Evolutionary conservation across 2,329 filamentous ascomycete species (phyloP).

Genomic region (Aaosphaeria pasadenensis): DNA sequence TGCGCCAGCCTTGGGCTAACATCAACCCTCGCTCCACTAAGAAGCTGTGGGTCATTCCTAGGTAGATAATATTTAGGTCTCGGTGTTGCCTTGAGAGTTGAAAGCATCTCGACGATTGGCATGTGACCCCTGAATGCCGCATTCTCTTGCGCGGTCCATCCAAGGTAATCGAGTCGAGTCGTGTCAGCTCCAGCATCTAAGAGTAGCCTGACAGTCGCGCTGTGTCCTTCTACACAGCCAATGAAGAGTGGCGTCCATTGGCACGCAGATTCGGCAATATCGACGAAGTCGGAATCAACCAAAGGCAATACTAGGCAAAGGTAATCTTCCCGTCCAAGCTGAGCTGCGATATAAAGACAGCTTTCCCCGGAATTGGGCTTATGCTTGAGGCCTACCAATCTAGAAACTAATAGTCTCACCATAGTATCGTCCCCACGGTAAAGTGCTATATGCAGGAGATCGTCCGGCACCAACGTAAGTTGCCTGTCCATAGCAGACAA

Average conservation of each 20-base stretch:
- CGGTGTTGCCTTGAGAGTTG: constrained; percentile 1
- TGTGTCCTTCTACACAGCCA: constrained; percentile 26
- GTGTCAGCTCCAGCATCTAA: constrained; percentile 22
- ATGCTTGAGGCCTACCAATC: background rate
- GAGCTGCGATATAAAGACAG: constrained; percentile 3
- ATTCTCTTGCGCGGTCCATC: constrained; percentile 37
- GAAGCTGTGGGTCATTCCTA: background rate
- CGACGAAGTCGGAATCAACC: background rate
- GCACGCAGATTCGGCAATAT: constrained; percentile 1
- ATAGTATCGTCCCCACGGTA: constrained; percentile 1
- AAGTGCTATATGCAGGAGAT: constrained; percentile 2
- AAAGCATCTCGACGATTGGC: constrained; percentile 15
- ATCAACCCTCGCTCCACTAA: background rate
- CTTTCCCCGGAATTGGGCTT: constrained; percentile 1
- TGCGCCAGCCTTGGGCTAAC: background rate
- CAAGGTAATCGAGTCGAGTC: constrained; percentile 17
- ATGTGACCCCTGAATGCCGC: constrained; percentile 35
- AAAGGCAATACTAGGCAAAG: constrained; percentile 1
- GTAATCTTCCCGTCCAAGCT: constrained; percentile 4
- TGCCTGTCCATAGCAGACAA: background rate
- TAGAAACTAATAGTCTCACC: constrained; percentile 1
- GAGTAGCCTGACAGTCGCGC: constrained; percentile 18
- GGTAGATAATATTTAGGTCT: background rate
- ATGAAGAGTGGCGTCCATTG: constrained; percentile 34
- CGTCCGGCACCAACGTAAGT: background rate